phyloP scores from a whole-genome alignment of 75 land plant species.

The Pinus taeda region DNA sequence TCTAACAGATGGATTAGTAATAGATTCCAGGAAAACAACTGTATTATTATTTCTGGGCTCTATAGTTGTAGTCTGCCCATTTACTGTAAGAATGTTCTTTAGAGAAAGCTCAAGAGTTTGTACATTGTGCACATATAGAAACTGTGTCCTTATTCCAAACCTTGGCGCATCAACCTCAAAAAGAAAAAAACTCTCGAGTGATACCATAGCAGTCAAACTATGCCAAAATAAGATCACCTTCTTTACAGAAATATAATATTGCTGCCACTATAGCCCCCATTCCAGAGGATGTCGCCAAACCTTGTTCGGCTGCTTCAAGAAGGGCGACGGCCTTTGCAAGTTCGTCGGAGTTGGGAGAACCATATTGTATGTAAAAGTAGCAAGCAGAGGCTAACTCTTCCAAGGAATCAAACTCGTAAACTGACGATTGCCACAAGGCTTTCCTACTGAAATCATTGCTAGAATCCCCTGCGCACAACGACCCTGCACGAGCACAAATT shows the following conservation, averaged over 20 bases:
- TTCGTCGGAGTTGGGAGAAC: too few relatives aligned
- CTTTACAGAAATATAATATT: constrained; percentile 19
- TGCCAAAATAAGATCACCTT: constrained; percentile 20
- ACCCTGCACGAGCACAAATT: too few relatives aligned
- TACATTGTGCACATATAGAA: constrained; percentile 6
- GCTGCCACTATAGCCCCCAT: constrained; percentile 31
- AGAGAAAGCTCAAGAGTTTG: constrained; percentile 14
- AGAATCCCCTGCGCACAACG: too few relatives aligned
- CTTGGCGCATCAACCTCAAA: constrained; percentile 11
- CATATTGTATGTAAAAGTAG: too few relatives aligned
- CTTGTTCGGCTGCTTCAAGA: too few relatives aligned
- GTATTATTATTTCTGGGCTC: neutral
- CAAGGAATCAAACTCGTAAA: too few relatives aligned
- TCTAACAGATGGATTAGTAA: constrained; percentile 24
- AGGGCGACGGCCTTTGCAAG: too few relatives aligned
- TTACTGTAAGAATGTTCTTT: neutral
- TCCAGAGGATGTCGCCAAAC: constrained; percentile 23
- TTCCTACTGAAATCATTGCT: too few relatives aligned
- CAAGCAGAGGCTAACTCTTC: too few relatives aligned
- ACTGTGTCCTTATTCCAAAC: constrained; percentile 16
- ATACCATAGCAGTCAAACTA: constrained; percentile 19
- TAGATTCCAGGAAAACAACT: constrained; percentile 23
- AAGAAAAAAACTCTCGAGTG: constrained; percentile 23
- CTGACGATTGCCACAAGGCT: too few relatives aligned
- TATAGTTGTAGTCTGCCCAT: neutral